Evolutionary conservation across 441 rosid genomes (phyloP).

Genomic region (Syzygium syzygioides): DNA sequence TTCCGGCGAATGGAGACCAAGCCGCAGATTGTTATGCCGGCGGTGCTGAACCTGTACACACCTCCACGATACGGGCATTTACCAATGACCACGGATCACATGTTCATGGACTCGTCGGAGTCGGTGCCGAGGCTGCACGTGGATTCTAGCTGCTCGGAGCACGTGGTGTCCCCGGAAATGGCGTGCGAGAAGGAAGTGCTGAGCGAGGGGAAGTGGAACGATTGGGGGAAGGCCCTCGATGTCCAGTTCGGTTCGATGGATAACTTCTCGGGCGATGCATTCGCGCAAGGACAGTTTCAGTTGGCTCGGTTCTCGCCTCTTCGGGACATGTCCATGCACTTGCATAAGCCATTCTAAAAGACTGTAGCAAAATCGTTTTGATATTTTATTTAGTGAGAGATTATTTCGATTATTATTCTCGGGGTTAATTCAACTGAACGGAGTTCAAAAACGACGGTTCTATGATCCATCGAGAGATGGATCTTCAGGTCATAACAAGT

Average conservation of each 20-base stretch:
- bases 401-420: neutral
- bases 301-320: neutral
- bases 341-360: neutral
- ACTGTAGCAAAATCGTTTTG: neutral
- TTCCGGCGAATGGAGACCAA: neutral
- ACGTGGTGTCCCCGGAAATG: neutral
- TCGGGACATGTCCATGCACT: neutral
- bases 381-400: neutral
- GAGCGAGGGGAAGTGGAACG: neutral
- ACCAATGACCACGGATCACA: neutral
- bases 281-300: neutral
- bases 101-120: neutral
- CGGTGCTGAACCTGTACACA: neutral
- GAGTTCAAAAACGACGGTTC: neutral
- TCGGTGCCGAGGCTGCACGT: neutral
- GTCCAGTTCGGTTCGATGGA: neutral
- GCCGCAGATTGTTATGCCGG: neutral
- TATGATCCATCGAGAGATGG: neutral
- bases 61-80: neutral
- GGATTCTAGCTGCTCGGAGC: neutral
- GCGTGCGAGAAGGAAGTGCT: neutral
- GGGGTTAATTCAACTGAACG: neutral
- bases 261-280: neutral
- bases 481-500: neutral
- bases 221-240: neutral